These are phyloP conservation scores for Penicillium sp. DNA, from an alignment of 2,329 filamentous ascomycete species.

Conservation along the genomic window DNA sequence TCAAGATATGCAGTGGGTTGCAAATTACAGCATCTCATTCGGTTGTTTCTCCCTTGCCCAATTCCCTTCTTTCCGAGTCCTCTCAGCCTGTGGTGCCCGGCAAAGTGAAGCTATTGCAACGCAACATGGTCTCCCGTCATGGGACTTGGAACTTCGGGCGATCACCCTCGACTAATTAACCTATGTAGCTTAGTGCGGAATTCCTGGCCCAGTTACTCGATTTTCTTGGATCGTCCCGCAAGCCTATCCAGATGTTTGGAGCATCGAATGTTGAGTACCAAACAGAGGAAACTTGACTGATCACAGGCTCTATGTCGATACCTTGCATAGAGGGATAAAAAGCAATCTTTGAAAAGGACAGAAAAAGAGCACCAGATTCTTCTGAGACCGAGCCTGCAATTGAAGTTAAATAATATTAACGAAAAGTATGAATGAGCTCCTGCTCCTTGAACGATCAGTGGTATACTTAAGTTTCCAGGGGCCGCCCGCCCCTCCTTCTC, in stretches of 20 bases:
- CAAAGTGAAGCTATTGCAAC: slow-evolving; percentile 9
- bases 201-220: slow-evolving; percentile 7
- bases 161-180: slow-evolving; percentile 16
- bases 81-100: not conserved
- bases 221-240: slow-evolving; percentile 7
- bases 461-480: slow-evolving; percentile 8
- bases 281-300: slow-evolving; percentile 7
- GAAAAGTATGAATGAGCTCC: not conserved
- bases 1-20: not conserved
- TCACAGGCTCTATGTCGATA: not conserved
- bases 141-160: slow-evolving; percentile 11
- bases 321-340: not conserved
- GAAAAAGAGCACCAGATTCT: not conserved
- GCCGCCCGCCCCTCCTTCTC: slow-evolving; percentile 1
- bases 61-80: not conserved
- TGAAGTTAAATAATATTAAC: not conserved
- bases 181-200: slow-evolving; percentile 7
- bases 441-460: not conserved
- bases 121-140: not conserved
- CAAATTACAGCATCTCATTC: not conserved
- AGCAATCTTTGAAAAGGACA: slow-evolving; percentile 2
- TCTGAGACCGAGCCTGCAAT: not conserved
- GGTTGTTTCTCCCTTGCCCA: not conserved
- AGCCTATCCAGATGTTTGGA: not conserved
- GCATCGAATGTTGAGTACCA: not conserved